Evolutionary conservation across 2,329 filamentous ascomycete genomes (phyloP).

Genomic region (Rhytidhysteron rufulum): DNA sequence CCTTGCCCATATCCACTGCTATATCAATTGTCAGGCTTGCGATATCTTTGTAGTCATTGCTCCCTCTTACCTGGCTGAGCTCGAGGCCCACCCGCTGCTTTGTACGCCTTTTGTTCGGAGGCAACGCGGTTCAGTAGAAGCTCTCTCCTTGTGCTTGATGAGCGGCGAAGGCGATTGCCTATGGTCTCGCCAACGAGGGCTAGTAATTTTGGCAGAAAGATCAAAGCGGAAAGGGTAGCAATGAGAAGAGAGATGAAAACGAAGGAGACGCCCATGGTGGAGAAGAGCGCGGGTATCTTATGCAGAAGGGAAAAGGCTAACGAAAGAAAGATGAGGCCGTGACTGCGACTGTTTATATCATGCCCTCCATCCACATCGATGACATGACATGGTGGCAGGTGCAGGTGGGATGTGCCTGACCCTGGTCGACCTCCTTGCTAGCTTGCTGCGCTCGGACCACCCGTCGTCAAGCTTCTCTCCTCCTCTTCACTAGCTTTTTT

Average conservation of each 20-base stretch:
- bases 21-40: conserved; percentile 49
- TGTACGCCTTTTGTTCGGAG: conserved; percentile 23
- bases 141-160: conserved; percentile 28
- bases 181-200: conserved; percentile 23
- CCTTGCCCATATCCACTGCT: conserved; percentile 41
- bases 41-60: conserved; percentile 64
- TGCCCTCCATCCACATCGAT: too few species aligned
- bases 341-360: conserved; percentile 1
- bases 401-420: too few species aligned
- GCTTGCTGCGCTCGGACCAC: too few species aligned
- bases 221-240: conserved; percentile 14
- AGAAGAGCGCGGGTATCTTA: conserved; percentile 12
- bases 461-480: too few species aligned
- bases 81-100: too few species aligned
- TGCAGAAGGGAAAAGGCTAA: conserved; percentile 6
- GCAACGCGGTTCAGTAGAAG: conserved; percentile 30
- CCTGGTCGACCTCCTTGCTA: too few species aligned
- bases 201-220: conserved; percentile 25
- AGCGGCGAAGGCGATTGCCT: conserved; percentile 27
- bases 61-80: conserved; percentile 8
- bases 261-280: conserved; percentile 21
- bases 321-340: conserved; percentile 1
- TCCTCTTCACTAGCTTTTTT: too few species aligned
- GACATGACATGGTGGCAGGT: too few species aligned
- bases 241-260: conserved; percentile 26